Percentiles rank a stretch among this genome's conserved stretches.
These are phyloP conservation scores for Cryptomeria japonica DNA, from an alignment of 75 land plant species.

Conservation along the genomic window DNA sequence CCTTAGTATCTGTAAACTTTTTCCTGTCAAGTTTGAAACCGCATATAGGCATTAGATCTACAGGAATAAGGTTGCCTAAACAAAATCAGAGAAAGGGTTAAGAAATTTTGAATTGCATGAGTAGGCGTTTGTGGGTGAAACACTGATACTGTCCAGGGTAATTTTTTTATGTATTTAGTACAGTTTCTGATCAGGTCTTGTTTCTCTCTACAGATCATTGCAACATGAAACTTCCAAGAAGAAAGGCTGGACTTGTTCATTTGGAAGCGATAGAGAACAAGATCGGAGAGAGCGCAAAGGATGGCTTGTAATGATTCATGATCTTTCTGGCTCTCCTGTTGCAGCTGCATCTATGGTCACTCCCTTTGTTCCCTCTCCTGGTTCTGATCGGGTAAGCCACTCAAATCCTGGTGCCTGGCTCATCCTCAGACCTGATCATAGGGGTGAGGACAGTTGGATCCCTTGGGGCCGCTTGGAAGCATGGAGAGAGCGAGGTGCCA, in stretches of 20 bases:
- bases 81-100: background rate
- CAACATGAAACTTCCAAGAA: background rate
- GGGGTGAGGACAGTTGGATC: conserved; percentile 23
- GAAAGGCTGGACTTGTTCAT: conserved; percentile 14
- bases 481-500: conserved; percentile 45
- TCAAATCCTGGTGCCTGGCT: conserved; percentile 97
- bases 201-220: conserved; percentile 13
- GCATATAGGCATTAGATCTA: background rate
- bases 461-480: conserved; percentile 64
- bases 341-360: conserved; percentile 97
- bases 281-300: conserved; percentile 82
- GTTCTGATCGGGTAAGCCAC: conserved; percentile 82
- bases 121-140: background rate
- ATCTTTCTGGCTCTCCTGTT: conserved; percentile 91
- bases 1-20: background rate
- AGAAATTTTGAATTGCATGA: background rate
- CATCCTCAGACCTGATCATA: conserved; percentile 72
- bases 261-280: conserved; percentile 6
- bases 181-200: background rate
- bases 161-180: background rate
- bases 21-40: background rate
- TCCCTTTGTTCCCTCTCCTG: conserved; percentile 91
- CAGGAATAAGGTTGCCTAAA: background rate
- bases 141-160: background rate
- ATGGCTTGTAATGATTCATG: conserved; percentile 93